phyloP scores from a whole-genome alignment of 2,329 filamentous ascomycete genomes.

The Ophiostoma pallidulum region DNA sequence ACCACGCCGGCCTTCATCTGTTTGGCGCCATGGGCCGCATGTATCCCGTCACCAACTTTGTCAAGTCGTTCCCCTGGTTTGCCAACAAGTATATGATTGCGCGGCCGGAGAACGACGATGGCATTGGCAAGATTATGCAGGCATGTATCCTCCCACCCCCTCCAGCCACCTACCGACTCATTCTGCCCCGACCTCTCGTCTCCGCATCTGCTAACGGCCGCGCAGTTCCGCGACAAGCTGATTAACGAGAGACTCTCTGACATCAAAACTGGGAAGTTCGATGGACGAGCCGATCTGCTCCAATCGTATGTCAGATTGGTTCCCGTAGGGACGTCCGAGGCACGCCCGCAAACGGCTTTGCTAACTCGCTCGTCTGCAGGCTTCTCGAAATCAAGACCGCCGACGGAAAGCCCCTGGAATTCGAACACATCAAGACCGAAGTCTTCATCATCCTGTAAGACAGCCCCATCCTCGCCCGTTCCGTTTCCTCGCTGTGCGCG shows the following conservation, averaged over 20 bases:
- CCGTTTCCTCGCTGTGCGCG: too few relatives aligned
- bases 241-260: constrained; percentile 38
- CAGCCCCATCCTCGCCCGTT: too few relatives aligned
- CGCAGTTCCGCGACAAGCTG: constrained; percentile 45
- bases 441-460: constrained; percentile 37
- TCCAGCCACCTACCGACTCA: too few relatives aligned
- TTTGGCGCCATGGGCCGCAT: constrained; percentile 43
- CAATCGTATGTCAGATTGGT: too few relatives aligned
- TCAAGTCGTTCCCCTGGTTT: too few relatives aligned
- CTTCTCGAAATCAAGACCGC: constrained; percentile 34
- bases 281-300: constrained; percentile 40
- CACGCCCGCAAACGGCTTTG: too few relatives aligned
- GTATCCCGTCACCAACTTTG: constrained; percentile 44
- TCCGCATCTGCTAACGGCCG: too few relatives aligned
- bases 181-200: too few relatives aligned
- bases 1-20: constrained; percentile 41
- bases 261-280: constrained; percentile 35
- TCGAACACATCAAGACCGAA: constrained; percentile 44
- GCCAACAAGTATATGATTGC: too few relatives aligned
- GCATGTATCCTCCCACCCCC: too few relatives aligned
- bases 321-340: too few relatives aligned
- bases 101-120: constrained; percentile 40
- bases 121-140: constrained; percentile 46
- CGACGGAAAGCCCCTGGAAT: constrained; percentile 34
- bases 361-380: too few relatives aligned